phyloP scores from a whole-genome alignment of 768 basidiomycete species.

The Pisolithus tinctorius region DNA sequence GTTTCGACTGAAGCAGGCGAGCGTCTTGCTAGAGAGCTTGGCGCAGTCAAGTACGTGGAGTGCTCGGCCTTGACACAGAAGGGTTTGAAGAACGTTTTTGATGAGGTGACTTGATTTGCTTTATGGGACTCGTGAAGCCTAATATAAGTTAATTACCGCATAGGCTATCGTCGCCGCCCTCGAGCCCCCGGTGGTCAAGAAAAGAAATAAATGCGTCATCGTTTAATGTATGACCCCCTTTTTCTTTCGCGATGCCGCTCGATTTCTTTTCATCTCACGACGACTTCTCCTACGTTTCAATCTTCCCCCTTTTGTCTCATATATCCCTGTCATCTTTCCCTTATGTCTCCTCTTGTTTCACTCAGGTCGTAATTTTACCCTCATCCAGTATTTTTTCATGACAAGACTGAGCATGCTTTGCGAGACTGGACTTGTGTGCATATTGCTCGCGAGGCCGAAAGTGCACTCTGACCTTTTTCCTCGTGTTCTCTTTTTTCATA shows the following conservation, averaged over 20 bases:
- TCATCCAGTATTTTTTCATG: slow-evolving; percentile 12
- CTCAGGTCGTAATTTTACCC: slow-evolving; percentile 20
- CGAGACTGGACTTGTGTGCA: slow-evolving; percentile 13
- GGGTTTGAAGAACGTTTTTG: slow-evolving; percentile 99
- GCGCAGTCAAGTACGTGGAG: slow-evolving; percentile 98
- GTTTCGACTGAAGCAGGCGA: slow-evolving; percentile 86
- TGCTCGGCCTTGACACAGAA: slow-evolving; percentile 99
- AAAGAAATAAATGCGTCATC: slow-evolving; percentile 74
- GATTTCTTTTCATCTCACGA: slow-evolving; percentile 29
- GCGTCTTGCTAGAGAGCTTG: slow-evolving; percentile 91
- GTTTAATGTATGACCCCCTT: slow-evolving; percentile 45
- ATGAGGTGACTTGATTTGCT: slow-evolving; percentile 59
- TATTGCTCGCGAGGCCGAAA: slow-evolving; percentile 17
- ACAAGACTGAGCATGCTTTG: slow-evolving; percentile 23
- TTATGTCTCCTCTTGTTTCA: slow-evolving; percentile 14
- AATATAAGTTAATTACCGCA: slow-evolving; percentile 3
- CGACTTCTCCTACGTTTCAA: slow-evolving; percentile 25
- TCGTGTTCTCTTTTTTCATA: not conserved
- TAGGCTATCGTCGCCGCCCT: slow-evolving; percentile 98
- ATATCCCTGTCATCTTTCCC: slow-evolving; percentile 29
- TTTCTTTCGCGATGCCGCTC: slow-evolving; percentile 18
- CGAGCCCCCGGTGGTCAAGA: slow-evolving; percentile 91
- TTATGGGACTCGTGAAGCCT: not conserved
- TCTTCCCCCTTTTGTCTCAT: slow-evolving; percentile 24
- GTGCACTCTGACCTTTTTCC: slow-evolving; percentile 14